Evolutionary conservation across 768 basidiomycete species (phyloP).

Genomic region (Phylloporus arenicola): DNA sequence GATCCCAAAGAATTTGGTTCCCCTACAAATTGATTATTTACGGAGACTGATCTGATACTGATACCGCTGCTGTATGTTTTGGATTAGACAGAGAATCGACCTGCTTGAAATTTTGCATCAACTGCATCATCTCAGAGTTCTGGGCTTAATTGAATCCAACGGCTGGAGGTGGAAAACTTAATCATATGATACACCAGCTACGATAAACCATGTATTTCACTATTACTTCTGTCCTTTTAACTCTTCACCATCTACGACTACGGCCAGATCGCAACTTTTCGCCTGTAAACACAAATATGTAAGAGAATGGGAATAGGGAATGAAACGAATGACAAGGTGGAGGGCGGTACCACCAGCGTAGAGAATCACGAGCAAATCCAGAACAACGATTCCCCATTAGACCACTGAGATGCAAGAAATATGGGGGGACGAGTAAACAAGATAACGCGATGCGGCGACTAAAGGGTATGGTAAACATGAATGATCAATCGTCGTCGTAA

Average conservation of each 20-base stretch:
- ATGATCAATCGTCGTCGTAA: conserved; percentile 26
- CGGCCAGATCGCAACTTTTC: conserved; percentile 24
- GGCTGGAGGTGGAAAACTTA: neutral
- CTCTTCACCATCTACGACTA: conserved; percentile 23
- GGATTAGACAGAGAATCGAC: neutral
- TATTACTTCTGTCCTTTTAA: conserved; percentile 30
- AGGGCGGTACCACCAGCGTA: conserved; percentile 9
- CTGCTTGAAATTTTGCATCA: neutral
- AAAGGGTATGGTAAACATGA: conserved; percentile 28
- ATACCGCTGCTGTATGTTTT: neutral
- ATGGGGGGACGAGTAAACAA: conserved; percentile 24
- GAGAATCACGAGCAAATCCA: conserved; percentile 16
- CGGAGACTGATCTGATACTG: neutral
- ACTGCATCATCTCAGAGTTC: neutral
- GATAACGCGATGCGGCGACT: conserved; percentile 26
- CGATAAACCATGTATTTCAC: conserved; percentile 22
- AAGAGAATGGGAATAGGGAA: conserved; percentile 1
- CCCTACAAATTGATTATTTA: neutral
- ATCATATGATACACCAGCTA: conserved; percentile 30
- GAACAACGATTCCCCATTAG: conserved; percentile 18
- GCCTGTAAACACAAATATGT: conserved; percentile 21
- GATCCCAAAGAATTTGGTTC: neutral
- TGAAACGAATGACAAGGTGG: conserved; percentile 11
- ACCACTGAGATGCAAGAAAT: conserved; percentile 23
- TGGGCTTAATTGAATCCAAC: neutral